Conservation (phyloP, 371 early-diverging fungal species). For the Apophysomyces ossiformis region DNA sequence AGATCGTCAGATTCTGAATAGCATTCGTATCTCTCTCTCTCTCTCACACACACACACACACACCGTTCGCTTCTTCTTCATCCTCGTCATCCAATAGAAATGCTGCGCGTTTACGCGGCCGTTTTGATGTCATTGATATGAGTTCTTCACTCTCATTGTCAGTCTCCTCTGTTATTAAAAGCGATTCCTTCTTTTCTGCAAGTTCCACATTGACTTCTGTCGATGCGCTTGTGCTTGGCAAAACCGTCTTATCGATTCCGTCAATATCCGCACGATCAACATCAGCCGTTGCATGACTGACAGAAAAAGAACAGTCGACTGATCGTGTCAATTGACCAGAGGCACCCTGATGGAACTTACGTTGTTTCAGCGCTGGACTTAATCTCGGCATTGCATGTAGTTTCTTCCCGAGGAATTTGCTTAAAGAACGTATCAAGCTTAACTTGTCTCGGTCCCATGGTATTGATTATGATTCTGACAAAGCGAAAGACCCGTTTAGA, state of each 20-base stretch:
- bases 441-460: slow-evolving; percentile 1
- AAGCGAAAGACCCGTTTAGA: no score
- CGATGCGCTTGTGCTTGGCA: no score
- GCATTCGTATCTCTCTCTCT: background rate
- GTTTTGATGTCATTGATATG: background rate
- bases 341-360: background rate
- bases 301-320: background rate
- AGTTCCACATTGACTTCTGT: no score
- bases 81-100: slow-evolving; percentile 1
- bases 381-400: background rate
- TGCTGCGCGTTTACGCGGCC: background rate
- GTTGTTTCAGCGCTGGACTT: background rate
- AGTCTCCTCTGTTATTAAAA: background rate
- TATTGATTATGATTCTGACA: no score
- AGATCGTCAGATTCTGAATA: background rate
- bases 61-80: background rate
- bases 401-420: background rate
- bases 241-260: no score
- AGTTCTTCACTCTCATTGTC: background rate
- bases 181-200: background rate
- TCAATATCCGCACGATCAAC: no score
- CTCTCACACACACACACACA: no score
- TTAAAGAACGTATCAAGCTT: background rate
- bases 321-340: background rate
- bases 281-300: no score